Conservation (phyloP, 805 yeast genomes). For the Candida xiaguanensis region DNA sequence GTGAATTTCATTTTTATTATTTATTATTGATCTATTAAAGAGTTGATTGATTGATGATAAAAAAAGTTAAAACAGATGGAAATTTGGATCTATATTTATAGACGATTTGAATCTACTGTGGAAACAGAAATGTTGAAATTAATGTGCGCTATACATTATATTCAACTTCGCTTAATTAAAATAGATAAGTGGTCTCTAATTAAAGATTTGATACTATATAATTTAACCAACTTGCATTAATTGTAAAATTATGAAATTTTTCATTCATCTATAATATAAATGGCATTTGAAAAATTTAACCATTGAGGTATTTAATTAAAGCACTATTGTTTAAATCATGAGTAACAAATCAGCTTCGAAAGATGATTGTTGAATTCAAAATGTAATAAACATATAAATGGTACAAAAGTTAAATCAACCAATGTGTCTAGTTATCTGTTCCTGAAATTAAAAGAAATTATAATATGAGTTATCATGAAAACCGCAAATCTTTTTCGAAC, state of each 20-base stretch:
- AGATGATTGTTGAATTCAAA: too few species aligned
- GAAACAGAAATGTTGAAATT: neutral
- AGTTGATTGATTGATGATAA: neutral
- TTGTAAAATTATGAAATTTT: too few species aligned
- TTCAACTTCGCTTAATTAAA: neutral
- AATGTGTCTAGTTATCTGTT: neutral
- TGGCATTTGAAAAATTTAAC: neutral
- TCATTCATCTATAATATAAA: too few species aligned
- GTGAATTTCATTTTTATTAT: slow-evolving; percentile 1
- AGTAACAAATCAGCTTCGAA: too few species aligned
- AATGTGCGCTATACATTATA: neutral
- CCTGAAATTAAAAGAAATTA: neutral
- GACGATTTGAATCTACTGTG: neutral
- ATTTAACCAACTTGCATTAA: neutral
- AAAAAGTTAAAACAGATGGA: neutral
- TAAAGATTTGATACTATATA: neutral
- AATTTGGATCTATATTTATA: neutral
- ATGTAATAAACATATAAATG: too few species aligned
- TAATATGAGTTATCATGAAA: neutral
- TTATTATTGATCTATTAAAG: neutral
- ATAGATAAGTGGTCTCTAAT: neutral
- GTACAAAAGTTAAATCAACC: neutral
- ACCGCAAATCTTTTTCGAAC: neutral
- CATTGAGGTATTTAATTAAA: neutral
- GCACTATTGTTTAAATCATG: neutral